phyloP scores from a whole-genome alignment of 163 green algal genomes.

The Coccomyxa subellipsoidea region DNA sequence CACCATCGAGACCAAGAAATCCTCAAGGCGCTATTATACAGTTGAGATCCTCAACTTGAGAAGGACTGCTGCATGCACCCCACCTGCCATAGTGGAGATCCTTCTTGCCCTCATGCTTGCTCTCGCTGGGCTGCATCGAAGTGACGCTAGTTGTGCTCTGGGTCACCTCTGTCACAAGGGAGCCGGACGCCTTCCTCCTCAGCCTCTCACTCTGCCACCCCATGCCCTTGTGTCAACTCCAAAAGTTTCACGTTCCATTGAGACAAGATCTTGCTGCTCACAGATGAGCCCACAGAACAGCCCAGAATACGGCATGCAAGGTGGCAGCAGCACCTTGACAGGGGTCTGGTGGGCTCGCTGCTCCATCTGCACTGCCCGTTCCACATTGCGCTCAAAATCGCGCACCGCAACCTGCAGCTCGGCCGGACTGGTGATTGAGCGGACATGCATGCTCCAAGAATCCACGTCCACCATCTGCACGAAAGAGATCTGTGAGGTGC shows the following conservation, averaged over 20 bases:
- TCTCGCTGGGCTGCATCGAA: neutral
- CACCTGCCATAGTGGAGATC: neutral
- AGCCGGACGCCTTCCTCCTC: neutral
- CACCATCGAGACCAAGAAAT: too few relatives aligned
- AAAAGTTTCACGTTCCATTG: too few relatives aligned
- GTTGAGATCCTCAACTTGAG: too few relatives aligned
- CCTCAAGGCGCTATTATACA: too few relatives aligned
- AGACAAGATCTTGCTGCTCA: too few relatives aligned
- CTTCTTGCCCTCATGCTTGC: neutral
- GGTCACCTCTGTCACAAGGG: neutral
- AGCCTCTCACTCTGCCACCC: neutral
- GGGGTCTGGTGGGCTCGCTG: neutral
- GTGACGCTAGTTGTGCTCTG: neutral
- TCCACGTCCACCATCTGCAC: constrained; percentile 5
- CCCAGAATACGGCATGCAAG: too few relatives aligned
- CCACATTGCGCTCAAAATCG: neutral
- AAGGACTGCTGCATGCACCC: neutral
- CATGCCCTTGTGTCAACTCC: neutral
- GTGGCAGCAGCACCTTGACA: neutral
- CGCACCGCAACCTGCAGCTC: neutral
- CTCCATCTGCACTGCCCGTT: neutral
- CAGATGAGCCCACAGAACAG: too few relatives aligned
- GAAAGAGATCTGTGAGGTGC: too few relatives aligned
- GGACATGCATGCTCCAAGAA: neutral
- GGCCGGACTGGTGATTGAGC: neutral